Evolutionary conservation across 2,329 filamentous ascomycete genomes (phyloP).

Genomic region (Pseudocercospora fijiensis): DNA sequence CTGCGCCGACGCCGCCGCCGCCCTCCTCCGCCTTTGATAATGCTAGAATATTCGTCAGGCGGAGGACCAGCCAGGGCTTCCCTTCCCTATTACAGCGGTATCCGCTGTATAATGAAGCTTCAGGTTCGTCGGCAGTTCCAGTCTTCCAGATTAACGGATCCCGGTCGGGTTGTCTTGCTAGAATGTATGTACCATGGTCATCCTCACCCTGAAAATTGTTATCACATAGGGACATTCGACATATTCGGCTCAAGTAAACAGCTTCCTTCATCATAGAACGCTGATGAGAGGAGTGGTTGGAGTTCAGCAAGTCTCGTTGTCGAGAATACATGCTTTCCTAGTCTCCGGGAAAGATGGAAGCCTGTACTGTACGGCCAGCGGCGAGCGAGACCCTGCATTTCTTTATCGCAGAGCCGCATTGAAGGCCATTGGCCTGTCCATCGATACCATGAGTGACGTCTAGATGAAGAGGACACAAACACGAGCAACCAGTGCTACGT

Average conservation of each 20-base stretch:
- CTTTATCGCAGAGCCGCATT: constrained; percentile 2
- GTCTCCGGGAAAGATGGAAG: background rate
- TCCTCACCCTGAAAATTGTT: background rate
- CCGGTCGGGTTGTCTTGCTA: background rate
- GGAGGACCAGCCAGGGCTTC: background rate
- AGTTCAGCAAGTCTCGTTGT: background rate
- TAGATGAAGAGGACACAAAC: background rate
- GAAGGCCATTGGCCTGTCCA: background rate
- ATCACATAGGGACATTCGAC: background rate
- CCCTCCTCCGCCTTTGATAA: background rate
- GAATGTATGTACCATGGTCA: too few species aligned
- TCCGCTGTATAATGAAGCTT: background rate
- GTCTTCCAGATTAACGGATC: background rate
- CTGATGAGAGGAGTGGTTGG: background rate
- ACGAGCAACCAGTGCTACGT: constrained; percentile 1
- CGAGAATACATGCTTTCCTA: background rate
- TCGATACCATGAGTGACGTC: background rate
- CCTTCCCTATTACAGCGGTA: background rate
- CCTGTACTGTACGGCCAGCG: too few species aligned
- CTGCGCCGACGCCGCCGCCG: background rate
- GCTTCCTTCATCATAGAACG: background rate
- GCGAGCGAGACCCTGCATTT: constrained; percentile 5
- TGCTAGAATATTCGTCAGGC: background rate
- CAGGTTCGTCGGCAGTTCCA: background rate
- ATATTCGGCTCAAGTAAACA: background rate